Base-by-base conservation (phyloP, 2,329 filamentous ascomycete species). In the Aspergillus ochraceoroseus region DNA sequence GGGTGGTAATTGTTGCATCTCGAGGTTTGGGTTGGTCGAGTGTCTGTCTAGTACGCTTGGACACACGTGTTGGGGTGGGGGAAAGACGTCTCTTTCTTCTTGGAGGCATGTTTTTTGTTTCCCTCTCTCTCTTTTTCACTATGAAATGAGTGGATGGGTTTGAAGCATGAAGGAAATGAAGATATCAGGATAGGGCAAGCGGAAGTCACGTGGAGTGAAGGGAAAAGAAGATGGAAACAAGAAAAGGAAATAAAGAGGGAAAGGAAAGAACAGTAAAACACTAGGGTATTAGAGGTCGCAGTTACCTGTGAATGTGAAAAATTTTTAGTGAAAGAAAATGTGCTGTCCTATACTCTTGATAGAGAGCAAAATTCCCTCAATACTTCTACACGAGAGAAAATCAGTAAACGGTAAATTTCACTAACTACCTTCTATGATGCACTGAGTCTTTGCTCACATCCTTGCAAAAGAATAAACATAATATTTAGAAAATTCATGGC, bases 141-240 rank as follows among this genome's bases (percentile, higher is more conserved):
- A n/a, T n/a, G n/a, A n/a, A n/a, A n/a, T n/a, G n/a, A n/a, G n/a
- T n/a, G n/a, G n/a, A n/a, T n/a, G n/a, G n/a, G n/a, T n/a, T n/a
- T n/a, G n/a, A n/a, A n/a, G n/a, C n/a, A n/a, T n/a, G n/a, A 20
- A 31, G 5, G 15, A 26, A 11, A 14, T 45, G 41, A 41, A 29
- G 36, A 14, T 43, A 28, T 13, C 11, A 30, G 38, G 29, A 22
- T 35, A 48, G 41, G 43, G 36, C 30, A 45, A 18, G 6, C 7
- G 5, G 6, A 11, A 12, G 32, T 53, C 43, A 51, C 38, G 48
- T 49, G 50, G 33, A 39, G n/a, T 7, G 11, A 23, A 13, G 17
- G 20, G 12, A 28, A 28, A 30, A 3, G n/a, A n/a, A 8, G n/a
- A 18, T 29, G 28, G 18, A 31, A 25, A 20, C 18, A 38, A 37